phyloP scores from a whole-genome alignment of 192 early-diverging fungal genomes.

The Martensiomyces pterosporus region DNA sequence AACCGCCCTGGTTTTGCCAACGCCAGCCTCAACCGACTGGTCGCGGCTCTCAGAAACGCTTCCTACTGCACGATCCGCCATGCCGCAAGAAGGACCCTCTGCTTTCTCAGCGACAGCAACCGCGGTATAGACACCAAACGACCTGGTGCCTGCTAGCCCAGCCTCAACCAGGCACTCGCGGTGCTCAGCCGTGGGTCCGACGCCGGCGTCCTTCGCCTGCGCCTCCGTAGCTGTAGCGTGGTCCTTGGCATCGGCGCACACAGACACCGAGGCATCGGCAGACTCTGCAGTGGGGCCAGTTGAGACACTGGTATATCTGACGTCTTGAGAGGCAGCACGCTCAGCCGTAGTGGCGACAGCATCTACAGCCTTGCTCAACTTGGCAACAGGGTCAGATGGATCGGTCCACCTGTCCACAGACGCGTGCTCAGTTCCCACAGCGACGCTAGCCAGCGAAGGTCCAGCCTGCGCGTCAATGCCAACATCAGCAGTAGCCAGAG shows the following conservation, averaged over 20 bases:
- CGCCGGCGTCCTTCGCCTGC: neutral
- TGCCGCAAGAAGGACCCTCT: neutral
- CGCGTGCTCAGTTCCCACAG: constrained; percentile 12
- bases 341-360: constrained; percentile 7
- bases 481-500: constrained; percentile 4
- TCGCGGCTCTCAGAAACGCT: neutral
- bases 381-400: constrained; percentile 32
- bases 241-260: neutral
- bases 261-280: constrained; percentile 9
- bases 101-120: neutral
- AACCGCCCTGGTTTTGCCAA: neutral
- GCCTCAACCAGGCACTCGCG: neutral
- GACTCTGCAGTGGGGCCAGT: constrained; percentile 8
- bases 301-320: constrained; percentile 10
- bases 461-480: constrained; percentile 23
- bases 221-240: constrained; percentile 5
- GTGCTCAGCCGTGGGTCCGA: constrained; percentile 3
- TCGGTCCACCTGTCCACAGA: constrained; percentile 27
- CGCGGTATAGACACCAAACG: neutral
- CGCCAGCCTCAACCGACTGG: constrained; percentile 1
- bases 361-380: constrained; percentile 5
- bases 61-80: neutral
- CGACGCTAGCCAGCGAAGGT: constrained; percentile 7
- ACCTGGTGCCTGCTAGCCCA: neutral
- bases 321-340: constrained; percentile 9